Evolutionary conservation across 768 basidiomycete species (phyloP), one percentile per base, ranked within the genome.

Genomic region (Sporobolomyces phaffii): DNA sequence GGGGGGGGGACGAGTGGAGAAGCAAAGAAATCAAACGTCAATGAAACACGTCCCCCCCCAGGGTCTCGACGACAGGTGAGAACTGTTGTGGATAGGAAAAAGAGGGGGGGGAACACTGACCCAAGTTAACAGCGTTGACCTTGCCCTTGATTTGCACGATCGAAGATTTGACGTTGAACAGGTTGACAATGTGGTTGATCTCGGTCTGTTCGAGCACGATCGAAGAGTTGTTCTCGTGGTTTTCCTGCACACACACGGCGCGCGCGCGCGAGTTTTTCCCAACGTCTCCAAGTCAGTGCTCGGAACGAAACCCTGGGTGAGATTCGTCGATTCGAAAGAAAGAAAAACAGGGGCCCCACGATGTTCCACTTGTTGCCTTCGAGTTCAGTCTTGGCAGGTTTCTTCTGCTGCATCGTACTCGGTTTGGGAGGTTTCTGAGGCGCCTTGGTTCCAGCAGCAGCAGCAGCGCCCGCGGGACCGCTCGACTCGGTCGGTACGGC

Each of bases 351-450:
- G 54, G 31, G 11, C 80, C 86, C 73, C 73, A 96, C 94, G 65
- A 99, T 85, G 31, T 84, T 74, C 96, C 96, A 99, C 79, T 93
- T 96, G 74, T 83, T 93, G 11, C 91, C 92, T 65, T 97, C 92
- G 56, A 97, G 78, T 33, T 83, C 86, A 61, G 91, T 87, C 77
- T 92, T 96, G 29, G 90, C 69, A 5, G 96, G 94, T 75, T 93
- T 93, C 82, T 96, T 98, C 68, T 88, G 87, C 68, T 88, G 87
- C 62, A 92, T 80, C 7, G 88, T 81, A 6, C 85, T 83, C 24
- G 94, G 94, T 73, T 98, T 98, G 3, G 85, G 82, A 2, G 94
- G 91, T 57, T 69, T 73, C 17, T 48, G 41, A 31, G 71, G 73
- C 17, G 40, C 65, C 47, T 58, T 62, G 8, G 47, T 57, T 2